A percentile compares a stretch with the other conserved stretches of the same genome.
Evolutionary conservation across 768 basidiomycete species (phyloP).

Genomic region (Neoboletus magnificus): DNA sequence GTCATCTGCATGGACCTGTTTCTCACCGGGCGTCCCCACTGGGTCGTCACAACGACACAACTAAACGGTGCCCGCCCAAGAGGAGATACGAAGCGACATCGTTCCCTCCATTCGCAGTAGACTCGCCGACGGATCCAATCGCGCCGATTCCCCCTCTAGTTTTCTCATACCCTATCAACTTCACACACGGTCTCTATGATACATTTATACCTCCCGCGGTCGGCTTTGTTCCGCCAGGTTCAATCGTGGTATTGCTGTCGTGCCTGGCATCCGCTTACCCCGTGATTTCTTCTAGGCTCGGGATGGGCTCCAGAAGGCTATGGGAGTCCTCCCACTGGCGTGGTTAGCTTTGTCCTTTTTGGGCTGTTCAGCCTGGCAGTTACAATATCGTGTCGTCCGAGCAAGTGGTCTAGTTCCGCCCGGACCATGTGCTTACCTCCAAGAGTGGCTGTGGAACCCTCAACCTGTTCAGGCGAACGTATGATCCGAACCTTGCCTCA

Average conservation of each 20-base stretch:
- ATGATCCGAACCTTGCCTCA: neutral
- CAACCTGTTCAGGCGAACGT: neutral
- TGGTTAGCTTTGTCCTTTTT: neutral
- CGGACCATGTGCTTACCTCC: neutral
- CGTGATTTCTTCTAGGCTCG: neutral
- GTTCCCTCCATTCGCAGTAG: neutral
- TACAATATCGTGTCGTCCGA: neutral
- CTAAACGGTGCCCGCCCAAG: conserved; percentile 10
- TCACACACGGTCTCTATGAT: conserved; percentile 1
- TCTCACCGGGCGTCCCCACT: neutral
- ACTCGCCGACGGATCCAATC: neutral
- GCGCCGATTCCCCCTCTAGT: neutral
- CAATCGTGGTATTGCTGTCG: neutral
- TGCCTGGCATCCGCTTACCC: neutral
- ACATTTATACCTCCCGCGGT: neutral
- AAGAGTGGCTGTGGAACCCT: neutral
- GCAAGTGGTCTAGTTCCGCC: neutral
- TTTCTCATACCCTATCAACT: neutral
- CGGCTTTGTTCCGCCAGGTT: conserved; percentile 2
- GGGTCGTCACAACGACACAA: neutral
- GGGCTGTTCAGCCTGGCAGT: conserved; percentile 3
- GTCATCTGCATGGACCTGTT: neutral
- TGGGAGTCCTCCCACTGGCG: neutral
- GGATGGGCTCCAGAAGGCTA: neutral
- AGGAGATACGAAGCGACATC: conserved; percentile 1